Evolutionary conservation across 257 asterid genomes (phyloP).

Genomic region (Solanum pinnatisectum): DNA sequence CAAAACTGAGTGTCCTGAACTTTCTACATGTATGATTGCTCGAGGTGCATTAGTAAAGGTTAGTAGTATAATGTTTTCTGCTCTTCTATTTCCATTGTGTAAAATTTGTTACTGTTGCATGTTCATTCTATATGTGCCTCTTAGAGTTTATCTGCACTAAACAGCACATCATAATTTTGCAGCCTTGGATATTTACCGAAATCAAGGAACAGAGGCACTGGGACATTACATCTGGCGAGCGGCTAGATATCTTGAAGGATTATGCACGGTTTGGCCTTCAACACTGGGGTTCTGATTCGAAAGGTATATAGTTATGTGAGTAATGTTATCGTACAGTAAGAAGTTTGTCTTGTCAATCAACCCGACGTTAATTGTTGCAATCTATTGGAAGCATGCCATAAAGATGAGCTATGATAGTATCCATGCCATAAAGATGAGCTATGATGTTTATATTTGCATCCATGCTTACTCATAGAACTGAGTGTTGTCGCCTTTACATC

Average conservation of each 20-base stretch:
- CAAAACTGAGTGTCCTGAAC: constrained; percentile 73
- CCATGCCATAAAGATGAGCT: not conserved
- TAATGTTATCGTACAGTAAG: not conserved
- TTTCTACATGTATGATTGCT: constrained; percentile 83
- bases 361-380: not conserved
- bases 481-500: not conserved
- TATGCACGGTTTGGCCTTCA: constrained; percentile 73
- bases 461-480: not conserved
- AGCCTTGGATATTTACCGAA: constrained; percentile 99
- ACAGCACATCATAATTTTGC: constrained; percentile 13
- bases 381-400: not conserved
- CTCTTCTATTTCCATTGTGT: not conserved
- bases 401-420: not conserved
- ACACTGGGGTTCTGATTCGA: constrained; percentile 98
- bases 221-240: constrained; percentile 87
- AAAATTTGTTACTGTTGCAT: not conserved
- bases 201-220: constrained; percentile 97
- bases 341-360: not conserved
- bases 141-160: not conserved
- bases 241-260: constrained; percentile 72
- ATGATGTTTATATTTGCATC: not conserved
- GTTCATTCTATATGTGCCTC: not conserved
- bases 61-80: constrained; percentile 5
- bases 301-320: constrained; percentile 36
- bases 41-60: constrained; percentile 95